These are phyloP conservation scores for Pseudozyma sp. DNA, from an alignment of 1,284 basidiomycete genomes.

Conservation along the genomic window DNA sequence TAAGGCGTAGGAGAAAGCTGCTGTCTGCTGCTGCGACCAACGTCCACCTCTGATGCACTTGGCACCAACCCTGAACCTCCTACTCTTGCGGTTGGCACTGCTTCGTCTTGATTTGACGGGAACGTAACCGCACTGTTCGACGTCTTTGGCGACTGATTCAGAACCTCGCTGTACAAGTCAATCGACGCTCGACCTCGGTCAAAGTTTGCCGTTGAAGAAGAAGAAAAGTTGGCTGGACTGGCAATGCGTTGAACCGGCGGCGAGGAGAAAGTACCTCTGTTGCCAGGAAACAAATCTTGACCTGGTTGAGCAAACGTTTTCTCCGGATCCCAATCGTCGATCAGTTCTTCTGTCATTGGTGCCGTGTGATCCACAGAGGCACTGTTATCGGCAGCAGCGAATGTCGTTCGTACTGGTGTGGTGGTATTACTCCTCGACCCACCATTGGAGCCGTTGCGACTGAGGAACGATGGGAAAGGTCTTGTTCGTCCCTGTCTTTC, in stretches of 20 bases:
- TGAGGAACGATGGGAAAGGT: conserved; percentile 33
- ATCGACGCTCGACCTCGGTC: conserved; percentile 14
- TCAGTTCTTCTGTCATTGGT: conserved; percentile 11
- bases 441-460: conserved; percentile 20
- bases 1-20: conserved; percentile 6
- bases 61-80: not conserved
- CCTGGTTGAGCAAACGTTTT: conserved; percentile 48
- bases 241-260: conserved; percentile 23
- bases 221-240: conserved; percentile 15
- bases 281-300: conserved; percentile 34
- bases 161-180: conserved; percentile 38
- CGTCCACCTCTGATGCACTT: conserved; percentile 4
- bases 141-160: conserved; percentile 22
- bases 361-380: not conserved
- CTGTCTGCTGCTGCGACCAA: not conserved
- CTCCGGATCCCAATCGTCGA: conserved; percentile 46
- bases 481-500: conserved; percentile 15
- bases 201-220: not conserved
- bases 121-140: too few species aligned
- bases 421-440: conserved; percentile 15
- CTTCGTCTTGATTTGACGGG: too few species aligned
- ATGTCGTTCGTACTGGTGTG: conserved; percentile 25
- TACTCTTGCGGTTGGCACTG: too few species aligned
- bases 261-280: conserved; percentile 19
- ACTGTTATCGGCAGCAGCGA: conserved; percentile 4